Base-by-base conservation (phyloP, 371 early-diverging fungal genomes). In the Mortierella sp. region DNA sequence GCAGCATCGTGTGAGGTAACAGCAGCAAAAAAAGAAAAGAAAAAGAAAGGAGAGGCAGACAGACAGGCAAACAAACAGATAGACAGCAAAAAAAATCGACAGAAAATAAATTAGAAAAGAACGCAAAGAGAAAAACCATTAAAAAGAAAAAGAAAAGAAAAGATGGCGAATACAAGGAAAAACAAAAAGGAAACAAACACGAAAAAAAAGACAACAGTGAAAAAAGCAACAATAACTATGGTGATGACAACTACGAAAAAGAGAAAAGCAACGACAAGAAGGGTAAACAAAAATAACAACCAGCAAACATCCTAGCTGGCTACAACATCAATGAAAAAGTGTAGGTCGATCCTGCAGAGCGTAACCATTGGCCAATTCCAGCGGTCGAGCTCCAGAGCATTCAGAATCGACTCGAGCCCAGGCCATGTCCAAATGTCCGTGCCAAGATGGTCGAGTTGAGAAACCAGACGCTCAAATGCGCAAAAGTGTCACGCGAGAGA, bases 141-240 rank as follows among this genome's bases (percentile, higher is more conserved):
- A 65, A 74, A 52, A 67, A 45, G 24, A 48, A 55, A 75, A 74
- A 74, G 74, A 79, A 77, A 66, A 64, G 47, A 48, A 13, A 40
- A 19, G 44, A 67, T 29, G 11, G 34, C 11, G 43, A 41, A 64
- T 43, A 41, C n/a, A 52, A 45, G 63, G 37, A 64, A 31, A 53
- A 58, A 65, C 37, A 55, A 64, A 19, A 37, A 55, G 19, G 41
- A 64, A 10, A 37, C 66, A 8, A 8, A 47, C 2, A 39, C 34
- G 13, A 26, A 24, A 64, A 31, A 52, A 47, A 44, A 16, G n/a
- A 43, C 53, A 58, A 65, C 43, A 39, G 73, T 70, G 53, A 71
- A 76, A 70, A 73, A 79, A 79, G 79, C 70, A 76, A 43, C 55
- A 22, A 40, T 37, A 66, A 52, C 70, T 73, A 77, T 77, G 74